Base-by-base conservation (phyloP, 2,329 filamentous ascomycete genomes). In the Fonsecaea erecta region DNA sequence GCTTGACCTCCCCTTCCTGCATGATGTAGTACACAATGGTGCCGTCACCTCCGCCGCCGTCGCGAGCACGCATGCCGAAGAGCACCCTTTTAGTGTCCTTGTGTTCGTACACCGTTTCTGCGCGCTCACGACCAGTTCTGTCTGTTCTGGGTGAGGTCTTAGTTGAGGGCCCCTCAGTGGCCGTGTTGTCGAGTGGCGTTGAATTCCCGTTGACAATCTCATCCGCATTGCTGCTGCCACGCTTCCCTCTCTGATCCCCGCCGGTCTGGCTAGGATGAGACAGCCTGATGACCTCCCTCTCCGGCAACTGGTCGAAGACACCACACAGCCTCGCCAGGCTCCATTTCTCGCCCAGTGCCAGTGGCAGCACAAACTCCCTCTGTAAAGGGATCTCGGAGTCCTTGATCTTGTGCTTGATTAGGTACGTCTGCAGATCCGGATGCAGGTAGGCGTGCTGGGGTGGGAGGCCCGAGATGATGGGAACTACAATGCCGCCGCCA, bases 11-110 rank as follows among this genome's bases (percentile, higher is more conserved):
- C 3, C 86, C 86, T 73, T 88, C 86, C 70, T 88, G 85, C 55
- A 88, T 80, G 67, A 89, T 82, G 73, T 89, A 89, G 74, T 88
- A 89, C 40, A 87, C 85, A 32, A 88, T 80, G 0, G 87, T 89
- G 48, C 86, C 86, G 73, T 89, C 86, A 7, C 80, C 80, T 34
- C 79, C 80, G 72, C 77, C 76, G 2, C 74, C 75, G 65, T 76
- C 75, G 72, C 87, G 82, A 58, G 83, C 81, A 58, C 85, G 77
- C 69, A 86, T 86, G 5, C 84, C 85, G 60, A 88, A 74, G 30
- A 89, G 70, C 14, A 87, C 73, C 55, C 86, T 77, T 76, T 88
- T 88, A 34, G 77, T 75, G 62, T 80, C 79, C 75, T 79, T 79
- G 69, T 80, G 76, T 53, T 76, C 21, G 55, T 65, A 51, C 64